Conservation (phyloP, 768 basidiomycete genomes). For the Calocera cornea region DNA sequence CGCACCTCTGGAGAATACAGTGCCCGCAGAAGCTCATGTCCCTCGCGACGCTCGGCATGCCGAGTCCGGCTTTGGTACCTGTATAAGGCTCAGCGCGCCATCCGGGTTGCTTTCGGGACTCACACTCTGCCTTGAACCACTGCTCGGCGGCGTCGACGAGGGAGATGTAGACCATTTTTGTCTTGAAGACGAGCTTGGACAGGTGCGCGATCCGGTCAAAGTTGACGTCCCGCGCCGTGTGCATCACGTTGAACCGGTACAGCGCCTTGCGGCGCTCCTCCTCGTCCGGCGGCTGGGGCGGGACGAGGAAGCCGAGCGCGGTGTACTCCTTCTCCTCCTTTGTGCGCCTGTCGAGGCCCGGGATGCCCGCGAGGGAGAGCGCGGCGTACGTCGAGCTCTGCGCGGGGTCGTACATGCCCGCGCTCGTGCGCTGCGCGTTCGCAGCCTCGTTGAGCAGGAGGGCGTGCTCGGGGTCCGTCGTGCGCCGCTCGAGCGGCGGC, state of each 20-base stretch:
- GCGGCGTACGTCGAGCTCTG: conserved; percentile 3
- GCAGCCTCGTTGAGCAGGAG: background rate
- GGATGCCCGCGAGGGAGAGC: background rate
- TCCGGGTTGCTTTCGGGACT: conserved; percentile 15
- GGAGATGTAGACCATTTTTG: conserved; percentile 70
- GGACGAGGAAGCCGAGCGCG: conserved; percentile 36
- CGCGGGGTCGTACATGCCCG: no score
- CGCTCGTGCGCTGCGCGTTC: no score
- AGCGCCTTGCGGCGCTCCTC: conserved; percentile 66
- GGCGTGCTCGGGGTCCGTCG: conserved; percentile 8
- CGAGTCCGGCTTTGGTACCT: conserved; percentile 32
- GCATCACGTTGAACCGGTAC: conserved; percentile 85
- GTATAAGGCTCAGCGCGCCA: background rate
- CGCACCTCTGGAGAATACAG: conserved; percentile 63
- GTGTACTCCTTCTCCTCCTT: conserved; percentile 17
- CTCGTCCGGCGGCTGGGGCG: conserved; percentile 78
- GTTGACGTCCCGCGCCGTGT: conserved; percentile 72
- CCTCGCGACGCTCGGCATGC: conserved; percentile 34
- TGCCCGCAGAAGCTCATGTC: conserved; percentile 71
- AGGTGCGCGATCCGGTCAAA: conserved; percentile 91
- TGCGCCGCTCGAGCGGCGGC: background rate
- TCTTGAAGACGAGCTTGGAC: conserved; percentile 83
- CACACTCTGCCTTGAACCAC: conserved; percentile 89
- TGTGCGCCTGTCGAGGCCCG: background rate
- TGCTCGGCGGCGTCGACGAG: conserved; percentile 75